These are phyloP conservation scores for Boletus reticuloceps DNA, from an alignment of 768 basidiomycete genomes.

Conservation along the genomic window DNA sequence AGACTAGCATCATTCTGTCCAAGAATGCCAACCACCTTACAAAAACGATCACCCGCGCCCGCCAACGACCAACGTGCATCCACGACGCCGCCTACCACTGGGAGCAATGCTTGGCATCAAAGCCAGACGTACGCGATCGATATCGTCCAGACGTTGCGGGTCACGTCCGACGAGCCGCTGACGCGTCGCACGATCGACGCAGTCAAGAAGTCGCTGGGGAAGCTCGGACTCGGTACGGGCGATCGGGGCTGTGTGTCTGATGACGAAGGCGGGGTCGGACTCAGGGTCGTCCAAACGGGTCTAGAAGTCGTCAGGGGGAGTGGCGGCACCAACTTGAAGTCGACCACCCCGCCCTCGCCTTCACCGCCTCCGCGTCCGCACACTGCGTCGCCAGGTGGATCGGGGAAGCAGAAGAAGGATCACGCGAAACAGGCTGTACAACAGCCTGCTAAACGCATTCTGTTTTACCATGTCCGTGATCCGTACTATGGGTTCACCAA, in stretches of 20 bases:
- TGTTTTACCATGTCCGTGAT: conserved; percentile 32
- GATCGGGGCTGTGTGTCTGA: conserved; percentile 32
- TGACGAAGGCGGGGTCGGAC: conserved; percentile 18
- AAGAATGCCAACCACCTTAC: conserved; percentile 19
- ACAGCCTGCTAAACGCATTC: conserved; percentile 23
- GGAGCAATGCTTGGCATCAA: not conserved
- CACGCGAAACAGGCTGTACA: not conserved
- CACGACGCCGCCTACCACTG: not conserved
- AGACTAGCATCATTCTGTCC: not conserved
- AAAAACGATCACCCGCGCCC: conserved; percentile 16
- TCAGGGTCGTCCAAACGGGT: conserved; percentile 29
- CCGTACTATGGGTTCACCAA: conserved; percentile 42
- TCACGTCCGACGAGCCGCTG: conserved; percentile 28
- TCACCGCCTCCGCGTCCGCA: conserved; percentile 16
- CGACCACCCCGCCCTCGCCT: conserved; percentile 1
- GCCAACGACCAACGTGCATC: conserved; percentile 7
- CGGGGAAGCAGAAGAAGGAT: conserved; percentile 10
- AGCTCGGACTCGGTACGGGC: conserved; percentile 17
- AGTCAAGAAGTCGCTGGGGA: conserved; percentile 29
- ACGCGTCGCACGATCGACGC: conserved; percentile 25
- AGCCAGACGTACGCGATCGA: conserved; percentile 28
- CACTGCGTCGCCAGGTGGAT: conserved; percentile 18
- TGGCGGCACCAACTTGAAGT: not conserved
- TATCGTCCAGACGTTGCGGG: conserved; percentile 29
- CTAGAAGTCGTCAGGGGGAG: conserved; percentile 21